These are phyloP conservation scores for Lactifluus pinguis DNA, from an alignment of 768 basidiomycete genomes.

Conservation along the genomic window DNA sequence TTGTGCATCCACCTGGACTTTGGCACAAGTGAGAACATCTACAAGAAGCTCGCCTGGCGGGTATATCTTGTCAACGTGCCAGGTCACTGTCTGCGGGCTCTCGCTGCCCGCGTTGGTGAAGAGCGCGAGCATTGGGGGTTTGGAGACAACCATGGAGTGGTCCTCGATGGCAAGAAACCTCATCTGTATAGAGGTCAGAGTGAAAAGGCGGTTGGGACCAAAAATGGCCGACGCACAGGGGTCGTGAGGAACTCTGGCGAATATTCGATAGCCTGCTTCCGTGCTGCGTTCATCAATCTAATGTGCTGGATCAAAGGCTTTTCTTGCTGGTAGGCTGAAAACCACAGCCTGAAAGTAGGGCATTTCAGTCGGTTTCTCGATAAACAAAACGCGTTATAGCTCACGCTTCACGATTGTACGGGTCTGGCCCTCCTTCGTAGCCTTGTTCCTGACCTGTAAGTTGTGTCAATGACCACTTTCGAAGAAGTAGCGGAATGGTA, in stretches of 20 bases:
- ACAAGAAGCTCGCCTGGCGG: slow-evolving; percentile 35
- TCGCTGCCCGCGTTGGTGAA: slow-evolving; percentile 44
- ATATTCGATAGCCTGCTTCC: slow-evolving; percentile 39
- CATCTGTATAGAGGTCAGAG: slow-evolving; percentile 27
- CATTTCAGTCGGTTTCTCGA: not conserved
- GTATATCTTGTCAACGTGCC: slow-evolving; percentile 39
- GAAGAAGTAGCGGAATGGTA: not conserved
- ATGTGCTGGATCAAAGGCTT: slow-evolving; percentile 42
- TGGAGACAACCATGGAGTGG: slow-evolving; percentile 40
- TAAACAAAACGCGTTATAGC: slow-evolving; percentile 3
- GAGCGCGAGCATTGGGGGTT: slow-evolving; percentile 47
- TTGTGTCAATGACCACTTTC: not conserved
- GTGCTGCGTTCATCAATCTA: slow-evolving; percentile 41
- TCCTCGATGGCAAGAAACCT: slow-evolving; percentile 35
- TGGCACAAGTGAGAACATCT: slow-evolving; percentile 44
- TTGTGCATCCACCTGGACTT: slow-evolving; percentile 28
- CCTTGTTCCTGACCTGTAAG: slow-evolving; percentile 40
- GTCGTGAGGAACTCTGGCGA: slow-evolving; percentile 39
- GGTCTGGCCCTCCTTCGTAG: slow-evolving; percentile 36
- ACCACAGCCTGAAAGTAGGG: slow-evolving; percentile 44
- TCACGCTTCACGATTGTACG: slow-evolving; percentile 45
- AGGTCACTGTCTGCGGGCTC: slow-evolving; percentile 26
- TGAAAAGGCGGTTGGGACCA: not conserved
- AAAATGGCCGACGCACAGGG: slow-evolving; percentile 28
- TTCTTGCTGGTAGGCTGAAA: slow-evolving; percentile 42